Evolutionary conservation across 495 filamentous ascomycete genomes (phyloP).

Genomic region (Amniculicola lignicola): DNA sequence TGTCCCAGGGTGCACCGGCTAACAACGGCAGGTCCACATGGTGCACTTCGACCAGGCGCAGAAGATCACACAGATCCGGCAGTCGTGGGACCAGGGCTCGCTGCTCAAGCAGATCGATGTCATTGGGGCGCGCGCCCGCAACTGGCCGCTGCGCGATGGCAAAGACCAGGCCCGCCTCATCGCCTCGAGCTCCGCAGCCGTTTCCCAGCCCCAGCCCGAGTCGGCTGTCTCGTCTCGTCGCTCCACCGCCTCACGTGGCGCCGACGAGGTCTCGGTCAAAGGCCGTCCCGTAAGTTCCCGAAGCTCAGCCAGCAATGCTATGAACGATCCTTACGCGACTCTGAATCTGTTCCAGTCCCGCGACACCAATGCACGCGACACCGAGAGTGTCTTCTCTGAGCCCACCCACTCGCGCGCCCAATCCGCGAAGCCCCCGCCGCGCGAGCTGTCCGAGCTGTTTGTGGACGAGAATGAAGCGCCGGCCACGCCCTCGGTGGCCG

Average conservation of each 20-base stretch:
- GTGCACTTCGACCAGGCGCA: constrained; percentile 74
- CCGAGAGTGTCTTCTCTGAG: constrained; percentile 40
- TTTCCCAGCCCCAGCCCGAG: constrained; percentile 24
- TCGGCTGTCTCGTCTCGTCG: constrained; percentile 23
- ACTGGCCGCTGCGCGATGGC: constrained; percentile 91
- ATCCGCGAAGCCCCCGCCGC: constrained; percentile 60
- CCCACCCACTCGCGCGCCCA: constrained; percentile 53
- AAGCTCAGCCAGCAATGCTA: constrained; percentile 47
- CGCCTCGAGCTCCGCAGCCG: constrained; percentile 41
- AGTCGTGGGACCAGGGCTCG: constrained; percentile 93
- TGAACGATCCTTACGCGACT: constrained; percentile 70
- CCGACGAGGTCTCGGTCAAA: constrained; percentile 29
- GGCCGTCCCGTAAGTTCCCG: constrained; percentile 49
- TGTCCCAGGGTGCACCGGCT: constrained; percentile 34
- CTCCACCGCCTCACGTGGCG: constrained; percentile 24
- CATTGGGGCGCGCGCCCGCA: constrained; percentile 80
- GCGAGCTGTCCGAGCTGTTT: constrained; percentile 64
- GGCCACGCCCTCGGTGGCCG: constrained; percentile 21
- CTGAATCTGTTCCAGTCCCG: constrained; percentile 67
- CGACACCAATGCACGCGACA: constrained; percentile 50
- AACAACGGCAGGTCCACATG: constrained; percentile 68
- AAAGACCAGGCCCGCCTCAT: constrained; percentile 80
- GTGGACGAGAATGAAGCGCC: constrained; percentile 48
- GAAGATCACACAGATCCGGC: constrained; percentile 79
- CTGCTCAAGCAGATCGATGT: constrained; percentile 90